A percentile compares a stretch with the other conserved stretches of the same genome.
phyloP scores from a whole-genome alignment of 2,329 filamentous ascomycete genomes.

The Amphichorda felina region DNA sequence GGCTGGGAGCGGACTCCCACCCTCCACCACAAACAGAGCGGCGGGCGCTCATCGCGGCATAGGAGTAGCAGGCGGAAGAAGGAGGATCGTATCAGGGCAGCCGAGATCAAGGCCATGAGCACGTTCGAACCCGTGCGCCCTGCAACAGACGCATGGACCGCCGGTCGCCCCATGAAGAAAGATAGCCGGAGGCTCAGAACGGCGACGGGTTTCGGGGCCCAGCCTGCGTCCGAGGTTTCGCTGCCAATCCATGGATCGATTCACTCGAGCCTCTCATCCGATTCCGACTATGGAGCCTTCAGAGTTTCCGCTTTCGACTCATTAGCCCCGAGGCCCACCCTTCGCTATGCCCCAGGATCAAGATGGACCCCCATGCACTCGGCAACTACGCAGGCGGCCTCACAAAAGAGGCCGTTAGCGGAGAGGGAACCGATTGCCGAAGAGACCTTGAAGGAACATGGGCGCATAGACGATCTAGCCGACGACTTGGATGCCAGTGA shows the following conservation, averaged over 20 bases:
- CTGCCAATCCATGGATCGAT: slow-evolving; percentile 64
- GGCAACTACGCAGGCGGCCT: slow-evolving; percentile 34
- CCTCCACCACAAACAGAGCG: slow-evolving; percentile 48
- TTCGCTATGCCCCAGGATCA: slow-evolving; percentile 60
- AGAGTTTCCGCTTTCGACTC: slow-evolving; percentile 69
- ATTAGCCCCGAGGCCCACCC: slow-evolving; percentile 74
- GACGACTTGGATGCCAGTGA: slow-evolving; percentile 78
- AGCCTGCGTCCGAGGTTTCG: slow-evolving; percentile 58
- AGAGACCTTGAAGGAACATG: slow-evolving; percentile 46
- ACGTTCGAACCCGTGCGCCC: slow-evolving; percentile 54
- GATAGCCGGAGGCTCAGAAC: slow-evolving; percentile 56
- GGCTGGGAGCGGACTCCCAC: slow-evolving; percentile 29
- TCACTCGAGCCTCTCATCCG: slow-evolving; percentile 63
- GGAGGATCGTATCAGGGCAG: slow-evolving; percentile 67
- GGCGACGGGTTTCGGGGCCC: slow-evolving; percentile 24
- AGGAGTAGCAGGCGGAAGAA: slow-evolving; percentile 66
- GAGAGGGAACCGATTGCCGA: slow-evolving; percentile 45
- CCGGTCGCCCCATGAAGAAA: slow-evolving; percentile 46
- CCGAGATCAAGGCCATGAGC: slow-evolving; percentile 80
- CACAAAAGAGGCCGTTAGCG: slow-evolving; percentile 38
- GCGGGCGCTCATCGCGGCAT: slow-evolving; percentile 48
- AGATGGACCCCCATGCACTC: slow-evolving; percentile 37
- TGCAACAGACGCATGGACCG: slow-evolving; percentile 44
- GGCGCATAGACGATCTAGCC: slow-evolving; percentile 59
- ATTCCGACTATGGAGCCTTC: slow-evolving; percentile 62